A percentile compares a stretch with the other conserved stretches of the same genome.
Evolutionary conservation across 495 filamentous ascomycete genomes (phyloP).

Genomic region (Pseudoneurospora amorphoporcata): DNA sequence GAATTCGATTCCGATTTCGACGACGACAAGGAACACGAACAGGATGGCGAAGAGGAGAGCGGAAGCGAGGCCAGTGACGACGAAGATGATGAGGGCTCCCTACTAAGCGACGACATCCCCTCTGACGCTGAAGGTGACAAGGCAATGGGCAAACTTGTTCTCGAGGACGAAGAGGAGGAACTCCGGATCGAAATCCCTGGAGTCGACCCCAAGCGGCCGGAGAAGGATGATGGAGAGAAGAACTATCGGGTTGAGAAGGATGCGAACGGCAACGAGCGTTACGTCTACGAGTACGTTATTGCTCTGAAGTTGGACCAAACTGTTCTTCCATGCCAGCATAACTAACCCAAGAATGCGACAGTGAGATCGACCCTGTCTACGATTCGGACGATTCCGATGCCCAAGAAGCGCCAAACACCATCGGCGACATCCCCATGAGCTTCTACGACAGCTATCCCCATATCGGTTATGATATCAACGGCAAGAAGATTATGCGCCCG

Average conservation of each 20-base stretch:
- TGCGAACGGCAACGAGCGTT: slow-evolving; percentile 42
- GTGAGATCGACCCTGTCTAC: slow-evolving; percentile 87
- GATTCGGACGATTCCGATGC: slow-evolving; percentile 90
- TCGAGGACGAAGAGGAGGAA: slow-evolving; percentile 6
- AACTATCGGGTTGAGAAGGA: slow-evolving; percentile 50
- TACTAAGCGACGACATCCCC: slow-evolving; percentile 49
- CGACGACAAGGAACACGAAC: slow-evolving; percentile 15
- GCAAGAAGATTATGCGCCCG: slow-evolving; percentile 92
- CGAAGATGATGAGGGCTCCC: slow-evolving; percentile 42
- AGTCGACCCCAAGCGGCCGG: slow-evolving; percentile 21
- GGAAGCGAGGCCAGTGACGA: slow-evolving; percentile 16
- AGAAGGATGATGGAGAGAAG: slow-evolving; percentile 30
- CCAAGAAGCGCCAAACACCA: slow-evolving; percentile 71
- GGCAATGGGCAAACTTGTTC: slow-evolving; percentile 20
- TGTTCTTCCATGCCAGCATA: background rate
- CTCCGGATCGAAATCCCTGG: slow-evolving; percentile 22
- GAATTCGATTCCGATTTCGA: slow-evolving; percentile 16
- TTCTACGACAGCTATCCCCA: slow-evolving; percentile 91
- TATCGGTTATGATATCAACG: slow-evolving; percentile 98
- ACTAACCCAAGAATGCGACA: slow-evolving; percentile 33
- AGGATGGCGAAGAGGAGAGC: slow-evolving; percentile 4
- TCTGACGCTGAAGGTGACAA: slow-evolving; percentile 41
- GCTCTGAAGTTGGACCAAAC: background rate
- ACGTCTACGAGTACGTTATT: slow-evolving; percentile 44
- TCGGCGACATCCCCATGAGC: slow-evolving; percentile 84